A percentile compares a stretch with the other conserved stretches of the same genome.
phyloP scores from a whole-genome alignment of 2,329 filamentous ascomycete genomes.

The Aspergillus japonicus region DNA sequence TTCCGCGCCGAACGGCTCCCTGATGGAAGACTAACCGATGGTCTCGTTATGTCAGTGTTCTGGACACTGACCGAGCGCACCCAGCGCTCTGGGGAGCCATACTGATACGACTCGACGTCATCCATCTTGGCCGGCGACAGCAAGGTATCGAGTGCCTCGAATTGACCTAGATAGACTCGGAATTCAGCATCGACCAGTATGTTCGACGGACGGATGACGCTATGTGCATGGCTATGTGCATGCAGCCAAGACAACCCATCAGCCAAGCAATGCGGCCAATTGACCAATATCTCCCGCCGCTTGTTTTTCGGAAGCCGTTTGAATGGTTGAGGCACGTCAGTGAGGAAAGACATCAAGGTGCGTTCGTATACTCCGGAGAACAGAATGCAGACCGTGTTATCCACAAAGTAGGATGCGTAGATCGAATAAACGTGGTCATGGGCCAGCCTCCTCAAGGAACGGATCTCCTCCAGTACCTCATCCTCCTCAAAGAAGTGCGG shows the following conservation, averaged over 20 bases:
- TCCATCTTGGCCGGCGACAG: conserved; percentile 53
- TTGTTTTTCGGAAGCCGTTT: conserved; percentile 42
- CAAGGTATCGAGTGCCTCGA: conserved; percentile 56
- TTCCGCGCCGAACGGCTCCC: conserved; percentile 19
- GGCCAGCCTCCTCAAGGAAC: conserved; percentile 37
- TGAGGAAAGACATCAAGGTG: conserved; percentile 44
- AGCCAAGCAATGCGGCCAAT: conserved; percentile 52
- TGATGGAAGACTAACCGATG: neutral
- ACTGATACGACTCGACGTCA: conserved; percentile 59
- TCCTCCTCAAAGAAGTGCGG: conserved; percentile 40
- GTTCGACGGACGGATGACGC: conserved; percentile 59
- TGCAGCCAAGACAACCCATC: conserved; percentile 59
- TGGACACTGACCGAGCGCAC: conserved; percentile 39
- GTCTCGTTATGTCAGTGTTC: conserved; percentile 20
- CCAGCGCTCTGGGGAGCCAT: conserved; percentile 58
- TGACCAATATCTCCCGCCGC: conserved; percentile 43
- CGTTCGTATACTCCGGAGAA: conserved; percentile 44
- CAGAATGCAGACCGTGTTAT: conserved; percentile 44
- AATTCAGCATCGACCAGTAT: conserved; percentile 58
- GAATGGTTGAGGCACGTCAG: conserved; percentile 43
- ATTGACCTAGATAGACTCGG: conserved; percentile 57
- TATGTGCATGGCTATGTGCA: conserved; percentile 54
- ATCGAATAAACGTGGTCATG: conserved; percentile 48
- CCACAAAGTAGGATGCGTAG: conserved; percentile 46
- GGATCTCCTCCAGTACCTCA: conserved; percentile 43